These are phyloP conservation scores for Epichloe bromicola DNA, from an alignment of 2,329 filamentous ascomycete species.

Conservation along the genomic window DNA sequence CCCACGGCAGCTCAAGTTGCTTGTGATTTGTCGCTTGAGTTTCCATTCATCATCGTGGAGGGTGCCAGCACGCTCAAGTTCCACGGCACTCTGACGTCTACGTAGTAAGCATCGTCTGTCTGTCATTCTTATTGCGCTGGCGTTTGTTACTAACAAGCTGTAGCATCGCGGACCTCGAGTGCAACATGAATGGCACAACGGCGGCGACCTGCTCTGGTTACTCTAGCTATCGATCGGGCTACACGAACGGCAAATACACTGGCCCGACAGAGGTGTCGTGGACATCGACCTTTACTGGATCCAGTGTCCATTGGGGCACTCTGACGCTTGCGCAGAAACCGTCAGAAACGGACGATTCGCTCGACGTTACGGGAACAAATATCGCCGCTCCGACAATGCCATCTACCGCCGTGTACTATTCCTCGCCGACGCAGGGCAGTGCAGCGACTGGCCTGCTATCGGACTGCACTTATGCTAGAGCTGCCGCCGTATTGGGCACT, in stretches of 20 bases:
- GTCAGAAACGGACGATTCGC: conserved; percentile 16
- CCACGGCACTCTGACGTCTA: conserved; percentile 28
- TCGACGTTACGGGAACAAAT: conserved; percentile 13
- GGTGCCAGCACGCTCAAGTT: conserved; percentile 32
- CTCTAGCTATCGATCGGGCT: conserved; percentile 29
- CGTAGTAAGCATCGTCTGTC: conserved; percentile 21
- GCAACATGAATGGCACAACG: conserved; percentile 27
- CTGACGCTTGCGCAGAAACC: conserved; percentile 29
- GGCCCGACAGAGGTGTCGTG: conserved; percentile 32
- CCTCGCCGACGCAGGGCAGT: conserved; percentile 3
- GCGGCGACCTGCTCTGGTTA: conserved; percentile 35
- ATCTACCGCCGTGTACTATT: conserved; percentile 6
- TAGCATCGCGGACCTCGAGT: conserved; percentile 32
- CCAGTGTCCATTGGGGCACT: conserved; percentile 30
- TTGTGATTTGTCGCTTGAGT: conserved; percentile 31
- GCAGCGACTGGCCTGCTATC: not conserved
- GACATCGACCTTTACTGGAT: conserved; percentile 30
- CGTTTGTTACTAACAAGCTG: not conserved
- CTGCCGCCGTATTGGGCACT: not conserved
- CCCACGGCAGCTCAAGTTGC: conserved; percentile 25
- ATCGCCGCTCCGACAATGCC: conserved; percentile 6
- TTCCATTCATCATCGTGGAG: conserved; percentile 34
- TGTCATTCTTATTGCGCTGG: not conserved
- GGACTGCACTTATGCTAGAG: not conserved
- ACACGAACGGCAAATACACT: conserved; percentile 23